phyloP scores from a whole-genome alignment of 805 yeast species.

The Helenozyma baotianmanensis region DNA sequence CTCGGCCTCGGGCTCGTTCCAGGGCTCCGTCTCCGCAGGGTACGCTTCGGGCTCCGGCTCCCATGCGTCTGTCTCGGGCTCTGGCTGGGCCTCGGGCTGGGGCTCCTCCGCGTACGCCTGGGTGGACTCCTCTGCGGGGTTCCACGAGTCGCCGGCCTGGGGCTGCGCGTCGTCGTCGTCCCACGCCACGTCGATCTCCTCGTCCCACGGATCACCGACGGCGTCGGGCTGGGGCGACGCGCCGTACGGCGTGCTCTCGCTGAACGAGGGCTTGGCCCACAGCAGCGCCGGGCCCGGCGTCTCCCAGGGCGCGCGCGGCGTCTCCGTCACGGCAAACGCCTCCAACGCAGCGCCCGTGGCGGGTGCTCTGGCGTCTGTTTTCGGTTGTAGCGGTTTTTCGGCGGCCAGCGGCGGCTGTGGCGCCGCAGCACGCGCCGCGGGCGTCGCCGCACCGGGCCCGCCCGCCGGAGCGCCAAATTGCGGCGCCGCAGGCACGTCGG shows the following conservation, averaged over 20 bases:
- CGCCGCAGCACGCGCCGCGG: too few relatives aligned
- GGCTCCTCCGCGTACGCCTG: too few relatives aligned
- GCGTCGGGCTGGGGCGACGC: neutral
- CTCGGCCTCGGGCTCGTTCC: neutral
- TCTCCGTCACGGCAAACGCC: neutral
- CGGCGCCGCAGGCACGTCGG: too few relatives aligned
- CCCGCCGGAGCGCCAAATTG: too few relatives aligned
- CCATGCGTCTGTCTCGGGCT: neutral
- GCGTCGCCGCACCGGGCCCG: too few relatives aligned
- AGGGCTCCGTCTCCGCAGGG: too few relatives aligned
- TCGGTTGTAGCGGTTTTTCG: too few relatives aligned
- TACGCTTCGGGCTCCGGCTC: neutral
- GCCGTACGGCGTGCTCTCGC: neutral
- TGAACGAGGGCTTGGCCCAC: neutral
- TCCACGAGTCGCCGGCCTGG: too few relatives aligned
- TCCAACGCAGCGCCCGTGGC: too few relatives aligned
- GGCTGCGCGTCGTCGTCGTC: conserved; percentile 6
- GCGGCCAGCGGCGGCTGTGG: too few relatives aligned
- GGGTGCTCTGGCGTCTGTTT: too few relatives aligned
- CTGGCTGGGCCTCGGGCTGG: neutral
- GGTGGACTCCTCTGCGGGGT: too few relatives aligned
- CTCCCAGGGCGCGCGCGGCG: neutral
- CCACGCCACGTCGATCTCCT: conserved; percentile 14
- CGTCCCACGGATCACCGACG: conserved; percentile 13
- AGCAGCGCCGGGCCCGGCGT: neutral